Evolutionary conservation across 2,329 filamentous ascomycete genomes (phyloP), one percentile per base, ranked within the genome.

Genomic region (Teratosphaeria destructans): DNA sequence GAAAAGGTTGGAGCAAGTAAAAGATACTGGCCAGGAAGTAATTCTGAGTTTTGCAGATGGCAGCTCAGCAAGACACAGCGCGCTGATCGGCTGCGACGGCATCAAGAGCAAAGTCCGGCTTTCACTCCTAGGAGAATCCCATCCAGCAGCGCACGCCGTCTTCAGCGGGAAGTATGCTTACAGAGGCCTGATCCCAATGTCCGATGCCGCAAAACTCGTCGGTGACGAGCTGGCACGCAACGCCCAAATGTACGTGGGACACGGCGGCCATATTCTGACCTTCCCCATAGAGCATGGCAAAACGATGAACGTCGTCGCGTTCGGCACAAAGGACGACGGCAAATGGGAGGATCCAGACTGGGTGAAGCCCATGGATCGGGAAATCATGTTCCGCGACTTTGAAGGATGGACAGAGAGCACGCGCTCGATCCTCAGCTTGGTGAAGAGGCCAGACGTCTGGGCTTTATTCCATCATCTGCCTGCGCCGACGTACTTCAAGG

Each of bases 161-260:
- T 87, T 84, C 67, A 79, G 79, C 0, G 75, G 79, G 35, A 83
- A 85, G 62, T 82, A 82, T 70, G 85, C 82, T 37, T 88, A 85
- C 70, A 78, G 85, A 6, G 81, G 81, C 0, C 70, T 88, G 2
- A 75, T 87, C 1, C 82, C 84, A 0, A 87, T 87, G 77, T 72
- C 76, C 0, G 68, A 77, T 10, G 84, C 82, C 0, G 69, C 74
- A 1, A 68, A 73, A 11, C 75, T 76, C 2, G 63, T 87, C 2
- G 81, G 82, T 2, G 68, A 77, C 8, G 72, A 82, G 47, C 72
- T 79, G 43, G 78, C 81, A 0, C 65, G 69, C 27, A 82, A 79
- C 14, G 71, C 76, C 16, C 79, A 81, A 67, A 81, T 85, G 76
- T 82, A 82, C 52, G 37, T 67, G 23, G 63, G 65, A 1, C 59